Evolutionary conservation across 2,329 filamentous ascomycete species (phyloP).

Genomic region (Pseudofabraea citricarpa): DNA sequence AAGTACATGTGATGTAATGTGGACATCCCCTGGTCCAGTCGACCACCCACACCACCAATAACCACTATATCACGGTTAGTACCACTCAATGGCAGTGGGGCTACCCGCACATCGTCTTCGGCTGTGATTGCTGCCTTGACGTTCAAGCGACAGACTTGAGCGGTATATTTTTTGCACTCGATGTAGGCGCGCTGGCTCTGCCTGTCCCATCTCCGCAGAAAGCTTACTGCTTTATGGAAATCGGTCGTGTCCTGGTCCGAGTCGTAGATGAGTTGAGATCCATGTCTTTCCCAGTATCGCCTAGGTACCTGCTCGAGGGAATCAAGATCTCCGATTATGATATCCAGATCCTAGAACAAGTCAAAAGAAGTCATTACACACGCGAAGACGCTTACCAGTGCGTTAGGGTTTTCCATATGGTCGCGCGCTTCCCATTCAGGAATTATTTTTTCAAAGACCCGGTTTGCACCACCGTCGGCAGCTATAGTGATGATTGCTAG

Average conservation of each 20-base stretch:
- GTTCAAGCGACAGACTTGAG: too few relatives aligned
- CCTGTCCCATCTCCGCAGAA: constrained; percentile 37
- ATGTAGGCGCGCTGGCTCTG: constrained; percentile 9
- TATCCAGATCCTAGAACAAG: constrained; percentile 49
- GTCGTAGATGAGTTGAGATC: constrained; percentile 62
- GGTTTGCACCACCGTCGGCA: constrained; percentile 88
- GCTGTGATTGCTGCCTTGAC: too few relatives aligned
- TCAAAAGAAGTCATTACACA: background rate
- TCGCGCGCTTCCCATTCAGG: background rate
- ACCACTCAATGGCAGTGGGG: too few relatives aligned
- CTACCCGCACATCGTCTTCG: too few relatives aligned
- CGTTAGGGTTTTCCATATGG: background rate
- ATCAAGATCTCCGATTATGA: constrained; percentile 88
- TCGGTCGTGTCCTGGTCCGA: constrained; percentile 86
- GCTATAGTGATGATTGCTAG: constrained; percentile 66
- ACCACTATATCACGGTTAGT: constrained; percentile 82
- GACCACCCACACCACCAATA: constrained; percentile 79
- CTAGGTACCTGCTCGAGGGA: constrained; percentile 63
- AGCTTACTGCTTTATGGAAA: constrained; percentile 75
- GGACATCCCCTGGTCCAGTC: constrained; percentile 88
- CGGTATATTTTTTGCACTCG: too few relatives aligned
- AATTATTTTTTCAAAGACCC: constrained; percentile 48
- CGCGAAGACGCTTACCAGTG: background rate
- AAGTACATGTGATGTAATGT: constrained; percentile 80
- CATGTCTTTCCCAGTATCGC: constrained; percentile 36